Conservation (phyloP, 768 basidiomycete genomes). For the Agaricus blazei region DNA sequence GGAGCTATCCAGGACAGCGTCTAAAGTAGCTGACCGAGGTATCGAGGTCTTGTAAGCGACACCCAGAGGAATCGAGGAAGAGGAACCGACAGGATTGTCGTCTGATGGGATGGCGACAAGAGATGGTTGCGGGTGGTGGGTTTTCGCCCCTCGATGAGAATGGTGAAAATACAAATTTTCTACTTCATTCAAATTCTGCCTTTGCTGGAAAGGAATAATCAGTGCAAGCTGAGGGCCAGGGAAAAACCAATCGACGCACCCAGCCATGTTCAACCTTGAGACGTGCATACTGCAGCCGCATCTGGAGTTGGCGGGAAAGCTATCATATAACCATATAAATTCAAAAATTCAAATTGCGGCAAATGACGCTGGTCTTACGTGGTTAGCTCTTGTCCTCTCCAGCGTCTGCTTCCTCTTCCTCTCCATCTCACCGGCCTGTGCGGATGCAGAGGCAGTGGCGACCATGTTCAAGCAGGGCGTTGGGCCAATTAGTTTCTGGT, state of each 20-base stretch:
- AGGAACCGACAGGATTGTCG: not conserved
- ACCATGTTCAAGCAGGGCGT: constrained; percentile 22
- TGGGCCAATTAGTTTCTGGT: not conserved
- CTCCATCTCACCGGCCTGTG: constrained; percentile 30
- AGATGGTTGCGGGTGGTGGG: constrained; percentile 10
- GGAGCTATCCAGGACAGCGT: not conserved
- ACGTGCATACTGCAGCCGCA: constrained; percentile 71
- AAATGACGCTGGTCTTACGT: constrained; percentile 33
- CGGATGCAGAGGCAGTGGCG: constrained; percentile 21
- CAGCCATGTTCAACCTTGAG: constrained; percentile 80
- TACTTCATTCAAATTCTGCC: constrained; percentile 74
- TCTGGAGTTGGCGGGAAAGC: constrained; percentile 68
- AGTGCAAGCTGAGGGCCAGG: not conserved
- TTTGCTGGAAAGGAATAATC: constrained; percentile 42
- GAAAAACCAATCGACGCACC: constrained; percentile 37
- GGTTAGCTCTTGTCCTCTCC: constrained; percentile 52
- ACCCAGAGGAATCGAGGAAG: not conserved
- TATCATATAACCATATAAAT: constrained; percentile 19
- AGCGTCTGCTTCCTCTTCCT: constrained; percentile 45
- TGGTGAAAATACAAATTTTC: constrained; percentile 80
- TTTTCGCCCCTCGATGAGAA: constrained; percentile 43
- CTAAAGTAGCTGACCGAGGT: not conserved
- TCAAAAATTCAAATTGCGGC: not conserved
- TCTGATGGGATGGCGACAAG: not conserved
- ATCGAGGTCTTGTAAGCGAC: not conserved